Base-by-base conservation (phyloP, 352 stramenopile species). In the Globisporangium takayamanum region DNA sequence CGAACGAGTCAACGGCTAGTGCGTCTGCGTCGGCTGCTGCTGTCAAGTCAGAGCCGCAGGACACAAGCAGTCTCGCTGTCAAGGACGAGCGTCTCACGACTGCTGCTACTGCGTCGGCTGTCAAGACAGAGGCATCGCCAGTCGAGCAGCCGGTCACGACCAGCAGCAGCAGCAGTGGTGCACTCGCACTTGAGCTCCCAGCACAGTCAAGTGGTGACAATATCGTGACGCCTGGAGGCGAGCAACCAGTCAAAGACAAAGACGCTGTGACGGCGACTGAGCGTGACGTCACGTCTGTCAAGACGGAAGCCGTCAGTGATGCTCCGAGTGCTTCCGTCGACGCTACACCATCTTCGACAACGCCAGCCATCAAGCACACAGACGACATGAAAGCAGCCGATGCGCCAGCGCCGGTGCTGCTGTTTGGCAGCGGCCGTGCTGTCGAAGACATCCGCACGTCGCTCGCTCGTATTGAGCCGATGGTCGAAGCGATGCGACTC, bases 361-460 rank as follows among this genome's bases (percentile, higher is more conserved):
- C 53, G 16, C 18, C 53, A 55, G 12, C 0, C 10, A 22, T 42
- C 28, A 18, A 63, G 6, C 3, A 22, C 36, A 49, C 18, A 47
- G 47, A n/a, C 10, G 55, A 39, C 20, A 37, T 50, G 41, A 26
- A 37, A 28, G 37, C 36, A 50, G 47, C 30, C 7, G 22, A 30
- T 25, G 12, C 28, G 57, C 7, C 48, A 33, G 8, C 28, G 58
- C 7, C 48, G 28, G 20, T 50, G 10, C 37, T 65, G 15, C 54
- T 83, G 20, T 78, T 82, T 47, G 72, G 73, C n/a, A 80, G 66
- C 36, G 66, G 72, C 15, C 18, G 64, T 1, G 50, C 74, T 39
- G 64, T 59, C 25, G 73, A 84, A 76, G 74, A 84, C 20, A 77
- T 84, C 51, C 69, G 72, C 30, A 78, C 74, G 37, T 84, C 74